Evolutionary conservation across 73 alveolate species (phyloP).

Genomic region (Breviolum minutum): DNA sequence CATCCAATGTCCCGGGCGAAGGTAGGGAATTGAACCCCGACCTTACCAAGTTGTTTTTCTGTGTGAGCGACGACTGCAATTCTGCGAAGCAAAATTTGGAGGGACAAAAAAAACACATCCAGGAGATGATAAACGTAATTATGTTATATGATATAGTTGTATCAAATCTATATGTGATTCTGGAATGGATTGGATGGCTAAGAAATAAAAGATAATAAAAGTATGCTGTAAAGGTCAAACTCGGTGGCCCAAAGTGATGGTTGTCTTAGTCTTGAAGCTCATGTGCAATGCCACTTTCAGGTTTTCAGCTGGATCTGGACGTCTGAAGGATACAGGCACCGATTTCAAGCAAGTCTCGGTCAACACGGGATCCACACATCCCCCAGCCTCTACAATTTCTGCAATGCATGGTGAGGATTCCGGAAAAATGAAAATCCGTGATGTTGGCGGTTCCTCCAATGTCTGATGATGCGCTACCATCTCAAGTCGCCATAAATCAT

Average conservation of each 20-base stretch:
- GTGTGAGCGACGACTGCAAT: too few relatives aligned
- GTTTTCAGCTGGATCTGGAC: not conserved
- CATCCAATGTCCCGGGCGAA: constrained; percentile 80
- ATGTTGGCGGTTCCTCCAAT: not conserved
- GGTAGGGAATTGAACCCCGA: constrained; percentile 47
- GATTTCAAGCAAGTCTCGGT: constrained; percentile 36
- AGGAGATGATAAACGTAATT: too few relatives aligned
- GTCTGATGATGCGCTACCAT: not conserved
- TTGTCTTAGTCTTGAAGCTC: not conserved
- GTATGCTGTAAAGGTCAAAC: not conserved
- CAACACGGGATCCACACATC: constrained; percentile 18
- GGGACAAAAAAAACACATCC: too few relatives aligned
- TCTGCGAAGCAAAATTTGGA: too few relatives aligned
- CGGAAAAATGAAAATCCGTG: constrained; percentile 7
- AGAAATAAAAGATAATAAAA: not conserved
- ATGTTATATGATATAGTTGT: too few relatives aligned
- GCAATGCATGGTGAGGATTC: constrained; percentile 61
- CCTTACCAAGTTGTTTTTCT: not conserved
- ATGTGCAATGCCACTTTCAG: constrained; percentile 9
- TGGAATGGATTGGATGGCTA: too few relatives aligned
- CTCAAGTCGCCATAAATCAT: constrained; percentile 16
- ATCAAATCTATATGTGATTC: too few relatives aligned
- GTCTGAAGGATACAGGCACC: constrained; percentile 70
- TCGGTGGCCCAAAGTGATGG: not conserved
- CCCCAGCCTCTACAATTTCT: not conserved